Conservation (phyloP, 1,284 basidiomycete genomes). For the Rhodotorula sp. region DNA sequence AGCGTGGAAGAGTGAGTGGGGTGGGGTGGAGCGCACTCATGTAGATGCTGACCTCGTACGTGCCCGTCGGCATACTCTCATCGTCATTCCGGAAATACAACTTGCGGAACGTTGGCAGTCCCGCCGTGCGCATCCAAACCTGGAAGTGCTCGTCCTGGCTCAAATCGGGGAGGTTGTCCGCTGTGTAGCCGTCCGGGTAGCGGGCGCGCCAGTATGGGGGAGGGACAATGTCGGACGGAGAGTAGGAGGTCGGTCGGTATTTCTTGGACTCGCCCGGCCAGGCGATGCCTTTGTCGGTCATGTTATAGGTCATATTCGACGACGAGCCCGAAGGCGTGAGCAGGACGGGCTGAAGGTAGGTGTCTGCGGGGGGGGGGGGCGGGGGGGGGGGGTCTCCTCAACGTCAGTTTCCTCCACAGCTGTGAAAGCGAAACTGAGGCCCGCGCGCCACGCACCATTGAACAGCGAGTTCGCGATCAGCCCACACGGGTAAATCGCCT, state of each 20-base stretch:
- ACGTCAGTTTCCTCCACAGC: no score
- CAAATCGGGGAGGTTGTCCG: slow-evolving; percentile 69
- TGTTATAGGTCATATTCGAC: slow-evolving; percentile 61
- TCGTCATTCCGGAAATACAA: slow-evolving; percentile 90
- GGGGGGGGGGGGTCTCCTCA: no score
- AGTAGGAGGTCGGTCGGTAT: slow-evolving; percentile 57
- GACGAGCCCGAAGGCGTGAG: slow-evolving; percentile 56
- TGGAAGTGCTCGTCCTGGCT: slow-evolving; percentile 87
- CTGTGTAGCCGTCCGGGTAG: slow-evolving; percentile 74
- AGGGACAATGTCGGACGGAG: slow-evolving; percentile 67
- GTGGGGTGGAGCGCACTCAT: slow-evolving; percentile 63
- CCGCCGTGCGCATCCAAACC: slow-evolving; percentile 95
- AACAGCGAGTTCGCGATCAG: slow-evolving; percentile 98
- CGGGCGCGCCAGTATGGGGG: slow-evolving; percentile 84
- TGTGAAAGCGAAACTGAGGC: no score
- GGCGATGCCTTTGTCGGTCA: slow-evolving; percentile 78
- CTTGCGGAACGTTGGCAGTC: slow-evolving; percentile 94
- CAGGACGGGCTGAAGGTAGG: slow-evolving; percentile 65
- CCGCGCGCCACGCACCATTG: slow-evolving; percentile 64
- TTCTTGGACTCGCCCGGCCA: slow-evolving; percentile 94
- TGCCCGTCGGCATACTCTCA: slow-evolving; percentile 67
- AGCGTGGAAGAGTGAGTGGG: neutral
- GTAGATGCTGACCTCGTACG: slow-evolving; percentile 71
- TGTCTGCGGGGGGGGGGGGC: slow-evolving; percentile 62
- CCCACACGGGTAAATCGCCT: slow-evolving; percentile 87